phyloP scores from a whole-genome alignment of 2,329 filamentous ascomycete genomes.

The Fusarium ramigenum region DNA sequence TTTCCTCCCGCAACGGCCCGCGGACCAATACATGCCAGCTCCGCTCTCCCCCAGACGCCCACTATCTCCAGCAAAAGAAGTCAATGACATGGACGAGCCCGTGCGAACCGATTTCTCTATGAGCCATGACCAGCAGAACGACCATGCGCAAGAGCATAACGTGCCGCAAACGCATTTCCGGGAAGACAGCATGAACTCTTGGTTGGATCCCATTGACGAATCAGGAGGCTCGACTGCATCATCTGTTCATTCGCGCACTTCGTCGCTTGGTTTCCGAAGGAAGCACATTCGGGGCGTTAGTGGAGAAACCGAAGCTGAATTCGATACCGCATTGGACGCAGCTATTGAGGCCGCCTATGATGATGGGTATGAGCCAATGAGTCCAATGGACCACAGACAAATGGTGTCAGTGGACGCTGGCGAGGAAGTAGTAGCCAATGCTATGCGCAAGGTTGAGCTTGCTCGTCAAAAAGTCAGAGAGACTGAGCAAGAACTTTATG shows the following conservation, averaged over 20 bases:
- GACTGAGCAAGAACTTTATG: slow-evolving; percentile 72
- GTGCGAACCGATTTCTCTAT: slow-evolving; percentile 51
- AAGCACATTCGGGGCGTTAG: slow-evolving; percentile 76
- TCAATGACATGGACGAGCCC: slow-evolving; percentile 39
- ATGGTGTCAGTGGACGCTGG: slow-evolving; percentile 51
- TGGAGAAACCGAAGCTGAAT: slow-evolving; percentile 84
- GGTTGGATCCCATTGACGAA: slow-evolving; percentile 94
- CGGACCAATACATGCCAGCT: slow-evolving; percentile 73
- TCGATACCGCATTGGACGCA: slow-evolving; percentile 92
- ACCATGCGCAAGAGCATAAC: slow-evolving; percentile 3
- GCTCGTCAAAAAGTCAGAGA: slow-evolving; percentile 80
- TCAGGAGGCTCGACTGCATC: slow-evolving; percentile 82
- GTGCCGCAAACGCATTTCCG: slow-evolving; percentile 55
- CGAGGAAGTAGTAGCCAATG: slow-evolving; percentile 62
- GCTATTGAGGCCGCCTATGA: slow-evolving; percentile 97
- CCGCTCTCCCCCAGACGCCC: slow-evolving; percentile 74
- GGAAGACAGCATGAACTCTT: slow-evolving; percentile 81
- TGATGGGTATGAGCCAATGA: slow-evolving; percentile 83
- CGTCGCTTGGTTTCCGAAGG: slow-evolving; percentile 72
- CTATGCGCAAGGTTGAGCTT: slow-evolving; percentile 74
- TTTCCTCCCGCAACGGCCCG: slow-evolving; percentile 57
- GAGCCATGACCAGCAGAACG: slow-evolving; percentile 11
- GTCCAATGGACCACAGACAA: slow-evolving; percentile 53
- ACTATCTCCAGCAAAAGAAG: slow-evolving; percentile 52
- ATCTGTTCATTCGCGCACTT: slow-evolving; percentile 83